A percentile compares a stretch with the other conserved stretches of the same genome.
Evolutionary conservation across 2,329 filamentous ascomycete species (phyloP).

Genomic region (Aspergillus sp.): DNA sequence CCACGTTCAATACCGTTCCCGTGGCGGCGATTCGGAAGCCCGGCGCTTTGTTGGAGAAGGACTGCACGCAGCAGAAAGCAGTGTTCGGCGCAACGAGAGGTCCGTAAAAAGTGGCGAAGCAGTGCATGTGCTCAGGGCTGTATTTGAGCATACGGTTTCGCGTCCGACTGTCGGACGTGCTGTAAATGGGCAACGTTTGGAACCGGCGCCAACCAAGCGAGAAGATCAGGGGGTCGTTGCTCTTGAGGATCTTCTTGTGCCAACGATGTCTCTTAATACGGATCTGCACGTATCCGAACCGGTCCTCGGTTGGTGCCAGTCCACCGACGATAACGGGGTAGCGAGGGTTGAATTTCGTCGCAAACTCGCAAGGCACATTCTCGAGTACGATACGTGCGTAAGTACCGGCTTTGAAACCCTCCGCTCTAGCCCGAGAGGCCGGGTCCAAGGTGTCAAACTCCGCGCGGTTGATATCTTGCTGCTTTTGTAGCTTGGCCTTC

Average conservation of each 20-base stretch:
- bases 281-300: conserved; percentile 92
- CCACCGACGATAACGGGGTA: conserved; percentile 87
- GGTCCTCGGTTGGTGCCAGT: conserved; percentile 88
- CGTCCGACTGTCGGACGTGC: conserved; percentile 88
- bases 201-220: conserved; percentile 95
- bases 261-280: conserved; percentile 96
- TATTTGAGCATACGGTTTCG: conserved; percentile 98
- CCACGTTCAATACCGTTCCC: conserved; percentile 88
- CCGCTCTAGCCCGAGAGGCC: conserved; percentile 75
- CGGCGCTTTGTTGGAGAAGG: conserved; percentile 77
- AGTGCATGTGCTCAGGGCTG: conserved; percentile 99
- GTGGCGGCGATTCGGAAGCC: conserved; percentile 95
- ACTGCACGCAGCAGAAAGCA: conserved; percentile 91
- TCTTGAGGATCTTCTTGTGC: conserved; percentile 99
- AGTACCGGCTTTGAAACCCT: conserved; percentile 87
- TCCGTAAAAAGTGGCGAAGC: conserved; percentile 92
- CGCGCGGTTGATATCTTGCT: conserved; percentile 92
- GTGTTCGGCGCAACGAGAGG: conserved; percentile 94
- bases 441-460: conserved; percentile 90
- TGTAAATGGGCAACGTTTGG: conserved; percentile 89
- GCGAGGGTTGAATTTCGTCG: conserved; percentile 74
- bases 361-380: conserved; percentile 87
- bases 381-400: conserved; percentile 91
- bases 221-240: conserved; percentile 95
- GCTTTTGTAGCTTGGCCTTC: conserved; percentile 91